A percentile compares a stretch with the other conserved stretches of the same genome.
Conservation (phyloP, 78 protist genomes). For the Pelomyxa schiedti region DNA sequence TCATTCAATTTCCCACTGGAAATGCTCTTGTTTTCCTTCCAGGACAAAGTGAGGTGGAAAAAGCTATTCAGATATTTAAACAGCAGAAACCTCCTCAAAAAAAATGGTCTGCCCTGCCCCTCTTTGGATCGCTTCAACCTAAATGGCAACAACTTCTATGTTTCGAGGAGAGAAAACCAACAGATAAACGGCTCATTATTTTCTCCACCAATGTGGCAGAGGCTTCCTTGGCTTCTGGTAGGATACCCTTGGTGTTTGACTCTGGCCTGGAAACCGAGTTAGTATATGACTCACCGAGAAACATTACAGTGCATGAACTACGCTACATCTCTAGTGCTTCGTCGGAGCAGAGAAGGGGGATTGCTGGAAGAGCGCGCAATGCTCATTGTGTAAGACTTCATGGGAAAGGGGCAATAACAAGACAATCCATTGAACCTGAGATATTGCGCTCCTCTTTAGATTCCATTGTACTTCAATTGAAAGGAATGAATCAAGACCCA, state of each 20-base stretch:
- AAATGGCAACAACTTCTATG: background rate
- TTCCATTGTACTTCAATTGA: slow-evolving; percentile 25
- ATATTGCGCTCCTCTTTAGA: slow-evolving; percentile 18
- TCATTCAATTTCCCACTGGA: slow-evolving; percentile 6
- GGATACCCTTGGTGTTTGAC: slow-evolving; percentile 19
- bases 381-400: slow-evolving; percentile 31
- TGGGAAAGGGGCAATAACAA: background rate
- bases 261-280: slow-evolving; percentile 13
- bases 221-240: slow-evolving; percentile 40
- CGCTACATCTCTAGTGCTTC: background rate
- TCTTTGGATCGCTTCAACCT: slow-evolving; percentile 25
- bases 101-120: slow-evolving; percentile 1
- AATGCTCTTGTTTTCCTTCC: slow-evolving; percentile 64
- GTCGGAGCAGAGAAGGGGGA: slow-evolving; percentile 46
- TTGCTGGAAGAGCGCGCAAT: slow-evolving; percentile 22
- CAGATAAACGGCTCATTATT: background rate
- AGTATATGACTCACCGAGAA: background rate
- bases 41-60: slow-evolving; percentile 65
- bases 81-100: too few species aligned
- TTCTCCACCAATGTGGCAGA: slow-evolving; percentile 50
- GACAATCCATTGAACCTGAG: slow-evolving; percentile 18
- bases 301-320: background rate
- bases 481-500: slow-evolving; percentile 5
- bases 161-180: slow-evolving; percentile 8
- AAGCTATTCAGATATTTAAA: background rate